These are phyloP conservation scores for Gossypium herbaceum DNA, from an alignment of 345 rosid genomes.

Conservation along the genomic window DNA sequence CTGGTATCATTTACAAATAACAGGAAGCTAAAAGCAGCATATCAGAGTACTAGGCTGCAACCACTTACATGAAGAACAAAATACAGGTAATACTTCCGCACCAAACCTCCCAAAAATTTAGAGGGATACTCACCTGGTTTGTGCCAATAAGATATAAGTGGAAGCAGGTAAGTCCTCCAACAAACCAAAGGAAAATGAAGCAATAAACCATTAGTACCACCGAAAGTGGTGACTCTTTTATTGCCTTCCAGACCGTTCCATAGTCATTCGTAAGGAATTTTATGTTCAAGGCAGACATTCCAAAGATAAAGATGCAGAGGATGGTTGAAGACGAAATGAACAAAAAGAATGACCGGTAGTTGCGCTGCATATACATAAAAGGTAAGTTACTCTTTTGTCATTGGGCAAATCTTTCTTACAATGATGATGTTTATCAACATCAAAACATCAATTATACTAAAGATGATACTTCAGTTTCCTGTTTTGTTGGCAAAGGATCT, in stretches of 20 bases:
- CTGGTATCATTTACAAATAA: not conserved
- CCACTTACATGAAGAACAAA: not conserved
- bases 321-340: slow-evolving; percentile 46
- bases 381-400: not conserved
- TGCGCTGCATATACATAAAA: slow-evolving; percentile 39
- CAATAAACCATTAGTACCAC: slow-evolving; percentile 42
- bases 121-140: slow-evolving; percentile 41
- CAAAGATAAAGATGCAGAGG: slow-evolving; percentile 47
- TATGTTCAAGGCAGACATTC: slow-evolving; percentile 46
- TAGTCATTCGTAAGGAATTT: slow-evolving; percentile 36
- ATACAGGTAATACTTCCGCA: not conserved
- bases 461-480: not conserved
- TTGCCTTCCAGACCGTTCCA: slow-evolving; percentile 46
- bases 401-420: not conserved
- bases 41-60: not conserved
- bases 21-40: not conserved
- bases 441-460: not conserved
- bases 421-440: too few species aligned
- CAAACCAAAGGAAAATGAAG: slow-evolving; percentile 55
- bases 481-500: too few species aligned
- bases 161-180: slow-evolving; percentile 55
- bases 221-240: slow-evolving; percentile 45
- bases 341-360: slow-evolving; percentile 54
- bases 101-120: not conserved
- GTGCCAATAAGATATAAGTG: slow-evolving; percentile 51